Conservation (phyloP, 768 basidiomycete genomes). For the Panellus pusillus region DNA sequence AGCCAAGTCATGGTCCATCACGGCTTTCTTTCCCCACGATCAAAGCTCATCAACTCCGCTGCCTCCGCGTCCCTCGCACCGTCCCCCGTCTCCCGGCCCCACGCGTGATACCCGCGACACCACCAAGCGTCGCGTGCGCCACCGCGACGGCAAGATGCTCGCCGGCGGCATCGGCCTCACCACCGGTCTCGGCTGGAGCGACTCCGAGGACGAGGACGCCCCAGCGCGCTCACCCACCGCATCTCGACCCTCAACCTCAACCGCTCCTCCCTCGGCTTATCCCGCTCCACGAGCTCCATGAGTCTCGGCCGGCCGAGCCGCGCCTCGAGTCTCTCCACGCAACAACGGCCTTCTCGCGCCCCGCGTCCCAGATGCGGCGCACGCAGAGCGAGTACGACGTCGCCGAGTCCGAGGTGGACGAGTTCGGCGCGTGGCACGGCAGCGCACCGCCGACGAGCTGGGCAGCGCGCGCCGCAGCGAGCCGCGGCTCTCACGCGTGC, state of each 20-base stretch:
- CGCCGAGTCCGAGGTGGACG: conserved; percentile 14
- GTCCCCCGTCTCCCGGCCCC: neutral
- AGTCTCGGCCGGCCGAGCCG: conserved; percentile 2
- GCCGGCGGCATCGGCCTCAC: conserved; percentile 67
- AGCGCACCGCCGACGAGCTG: conserved; percentile 17
- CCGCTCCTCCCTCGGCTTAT: conserved; percentile 40
- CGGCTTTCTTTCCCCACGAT: conserved; percentile 65
- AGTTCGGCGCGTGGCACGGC: conserved; percentile 13
- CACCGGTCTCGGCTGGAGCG: conserved; percentile 75
- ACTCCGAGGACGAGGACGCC: conserved; percentile 81
- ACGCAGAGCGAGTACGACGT: conserved; percentile 17
- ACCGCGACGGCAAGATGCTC: conserved; percentile 60
- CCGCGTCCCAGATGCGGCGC: conserved; percentile 8
- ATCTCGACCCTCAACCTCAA: conserved; percentile 55
- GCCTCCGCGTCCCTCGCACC: conserved; percentile 5
- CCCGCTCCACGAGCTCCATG: conserved; percentile 33
- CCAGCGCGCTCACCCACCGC: conserved; percentile 63
- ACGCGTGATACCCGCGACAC: conserved; percentile 45
- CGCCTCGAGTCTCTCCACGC: neutral
- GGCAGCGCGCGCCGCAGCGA: conserved; percentile 14
- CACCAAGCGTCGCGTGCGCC: conserved; percentile 52
- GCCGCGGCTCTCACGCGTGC: conserved; percentile 12
- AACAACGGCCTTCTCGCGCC: conserved; percentile 3
- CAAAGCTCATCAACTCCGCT: conserved; percentile 51
- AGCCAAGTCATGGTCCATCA: conserved; percentile 68